Conservation (phyloP, 345 rosid species). For the Pistacia atlantica region DNA sequence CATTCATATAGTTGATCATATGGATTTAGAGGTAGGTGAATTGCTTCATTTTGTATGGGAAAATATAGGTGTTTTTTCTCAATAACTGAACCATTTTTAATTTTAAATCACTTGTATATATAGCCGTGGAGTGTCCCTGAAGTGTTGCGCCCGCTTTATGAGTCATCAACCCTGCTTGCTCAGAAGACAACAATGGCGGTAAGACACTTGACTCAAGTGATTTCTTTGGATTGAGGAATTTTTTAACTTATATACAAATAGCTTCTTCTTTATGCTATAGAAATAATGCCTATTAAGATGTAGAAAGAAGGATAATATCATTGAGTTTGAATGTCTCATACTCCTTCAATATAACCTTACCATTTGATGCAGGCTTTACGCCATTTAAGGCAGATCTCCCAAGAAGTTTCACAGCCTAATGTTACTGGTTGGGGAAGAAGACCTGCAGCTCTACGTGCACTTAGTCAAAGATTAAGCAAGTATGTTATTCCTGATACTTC, state of each 20-base stretch:
- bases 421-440: constrained; percentile 89
- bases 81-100: constrained; percentile 12
- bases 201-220: constrained; percentile 27
- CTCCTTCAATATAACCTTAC: background rate
- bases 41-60: constrained; percentile 19
- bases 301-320: background rate
- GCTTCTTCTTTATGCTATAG: background rate
- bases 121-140: constrained; percentile 99
- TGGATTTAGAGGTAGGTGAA: constrained; percentile 81
- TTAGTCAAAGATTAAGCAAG: constrained; percentile 92
- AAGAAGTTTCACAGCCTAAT: constrained; percentile 88
- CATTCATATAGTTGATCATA: constrained; percentile 90
- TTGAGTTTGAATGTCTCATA: background rate
- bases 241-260: background rate
- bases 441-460: constrained; percentile 88
- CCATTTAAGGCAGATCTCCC: constrained; percentile 87
- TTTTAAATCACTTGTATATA: constrained; percentile 13
- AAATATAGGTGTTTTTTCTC: constrained; percentile 3
- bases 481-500: constrained; percentile 25
- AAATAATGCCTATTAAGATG: no score
- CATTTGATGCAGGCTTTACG: constrained; percentile 71
- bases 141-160: constrained; percentile 94
- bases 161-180: constrained; percentile 90
- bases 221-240: background rate
- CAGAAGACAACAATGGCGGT: constrained; percentile 97